Base-by-base conservation (phyloP, 352 stramenopile species). In the Lagenidium giganteum region DNA sequence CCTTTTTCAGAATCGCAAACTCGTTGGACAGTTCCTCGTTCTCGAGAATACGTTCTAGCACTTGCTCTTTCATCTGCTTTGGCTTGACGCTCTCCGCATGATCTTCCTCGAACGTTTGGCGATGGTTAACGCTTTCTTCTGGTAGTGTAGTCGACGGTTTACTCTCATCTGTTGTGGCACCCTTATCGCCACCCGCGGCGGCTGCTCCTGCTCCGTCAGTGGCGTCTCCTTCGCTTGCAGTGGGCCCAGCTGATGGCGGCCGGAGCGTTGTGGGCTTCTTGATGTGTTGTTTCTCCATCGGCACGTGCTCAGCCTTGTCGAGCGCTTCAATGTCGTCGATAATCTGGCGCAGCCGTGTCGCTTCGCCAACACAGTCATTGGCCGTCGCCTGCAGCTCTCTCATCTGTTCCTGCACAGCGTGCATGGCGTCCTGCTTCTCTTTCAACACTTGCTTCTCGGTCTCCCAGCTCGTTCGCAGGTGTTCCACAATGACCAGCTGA, bases 271-370 rank as follows among this genome's bases (percentile, higher is more conserved):
- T 51, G 5, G 61, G 70, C 9, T 70, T 72, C 23, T 73, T 83
- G 35, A 84, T 81, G 35, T 67, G 55, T 7, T 71, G 42, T 31
- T 88, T 86, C 32, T 61, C 51, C 52, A 87, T 67, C 3, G 70
- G 77, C 20, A 69, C 53, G 18, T 59, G 53, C 51, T 92, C 74
- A 12, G 67, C 60, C 21, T 54, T 55, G 36, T 92, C 76, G 2
- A 89, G 47, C 5, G 69, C 65, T 17, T 87, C 74, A 4, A 92
- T 67, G 16, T 80, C 77, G 24, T 82, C 55, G 22, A 89, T 57
- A 17, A 77, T 64, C 33, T 79, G 71, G 5, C 61, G 51, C 16
- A 89, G 52, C 34, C 72, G 67, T 1, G 53, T 41, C 28, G 56
- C 49, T 33, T 34, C 54, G 38, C 22, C 25, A 18, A 1, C 35